Conservation (phyloP, 2,329 filamentous ascomycete species). For the Colletotrichum coccodes region DNA sequence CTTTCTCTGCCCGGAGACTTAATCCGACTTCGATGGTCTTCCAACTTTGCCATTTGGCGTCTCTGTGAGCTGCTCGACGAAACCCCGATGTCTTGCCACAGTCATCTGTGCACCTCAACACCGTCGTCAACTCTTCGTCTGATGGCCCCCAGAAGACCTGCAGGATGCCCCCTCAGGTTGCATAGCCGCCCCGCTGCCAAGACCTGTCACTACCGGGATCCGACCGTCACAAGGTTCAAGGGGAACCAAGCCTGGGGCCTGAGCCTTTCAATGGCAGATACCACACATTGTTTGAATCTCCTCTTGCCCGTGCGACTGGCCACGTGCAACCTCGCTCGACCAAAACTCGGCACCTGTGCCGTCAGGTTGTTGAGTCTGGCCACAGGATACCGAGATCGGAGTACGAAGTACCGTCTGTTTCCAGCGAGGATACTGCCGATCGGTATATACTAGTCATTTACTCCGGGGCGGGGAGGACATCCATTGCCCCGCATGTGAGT, state of each 20-base stretch:
- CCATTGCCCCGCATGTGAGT: background rate
- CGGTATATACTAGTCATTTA: background rate
- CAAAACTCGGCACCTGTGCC: too few species aligned
- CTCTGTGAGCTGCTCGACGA: too few species aligned
- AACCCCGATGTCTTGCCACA: too few species aligned
- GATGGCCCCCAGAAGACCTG: background rate
- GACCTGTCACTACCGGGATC: background rate
- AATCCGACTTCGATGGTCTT: accelerated
- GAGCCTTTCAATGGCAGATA: background rate
- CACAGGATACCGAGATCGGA: background rate
- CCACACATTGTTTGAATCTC: background rate
- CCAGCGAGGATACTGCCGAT: background rate
- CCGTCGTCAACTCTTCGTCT: background rate
- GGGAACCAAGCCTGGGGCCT: background rate
- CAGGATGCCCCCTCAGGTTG: background rate
- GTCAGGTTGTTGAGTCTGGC: background rate
- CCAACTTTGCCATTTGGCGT: background rate
- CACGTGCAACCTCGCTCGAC: background rate
- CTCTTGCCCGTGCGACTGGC: background rate
- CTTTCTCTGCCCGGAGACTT: background rate
- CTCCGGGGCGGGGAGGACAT: too few species aligned
- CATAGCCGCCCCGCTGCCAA: background rate
- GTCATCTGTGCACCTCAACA: background rate
- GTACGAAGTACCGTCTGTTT: too few species aligned
- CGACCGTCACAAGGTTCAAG: background rate